phyloP scores from a whole-genome alignment of 805 yeast species.

The Starmerella sirachaensis region DNA sequence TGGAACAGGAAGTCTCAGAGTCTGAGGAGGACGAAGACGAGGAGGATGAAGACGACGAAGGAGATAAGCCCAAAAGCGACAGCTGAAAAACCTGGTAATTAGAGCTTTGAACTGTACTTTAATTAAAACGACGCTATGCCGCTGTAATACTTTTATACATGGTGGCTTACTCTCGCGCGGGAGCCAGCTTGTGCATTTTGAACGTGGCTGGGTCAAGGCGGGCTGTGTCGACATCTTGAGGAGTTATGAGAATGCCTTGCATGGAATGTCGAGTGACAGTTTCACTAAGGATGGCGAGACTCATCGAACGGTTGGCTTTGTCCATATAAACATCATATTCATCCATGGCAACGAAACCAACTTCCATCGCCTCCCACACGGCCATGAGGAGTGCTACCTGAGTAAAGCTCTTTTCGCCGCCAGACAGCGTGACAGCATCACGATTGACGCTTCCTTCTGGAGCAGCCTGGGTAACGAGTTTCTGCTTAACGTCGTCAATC shows the following conservation, averaged over 20 bases:
- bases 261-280: constrained; percentile 55
- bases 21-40: constrained; percentile 59
- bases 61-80: neutral
- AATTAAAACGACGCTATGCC: neutral
- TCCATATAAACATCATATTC: constrained; percentile 98
- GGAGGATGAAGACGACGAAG: constrained; percentile 37
- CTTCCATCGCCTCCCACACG: constrained; percentile 87
- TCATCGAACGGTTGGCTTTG: constrained; percentile 70
- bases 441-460: constrained; percentile 35
- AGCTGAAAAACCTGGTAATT: neutral
- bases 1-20: constrained; percentile 58
- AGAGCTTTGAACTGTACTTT: neutral
- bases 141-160: neutral
- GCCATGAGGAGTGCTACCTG: constrained; percentile 80
- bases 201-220: neutral
- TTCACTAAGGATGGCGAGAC: constrained; percentile 59
- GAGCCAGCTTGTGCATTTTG: constrained; percentile 6
- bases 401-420: constrained; percentile 92
- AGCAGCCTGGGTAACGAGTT: constrained; percentile 23
- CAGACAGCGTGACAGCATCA: constrained; percentile 74
- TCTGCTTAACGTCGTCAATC: constrained; percentile 39
- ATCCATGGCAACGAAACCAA: constrained; percentile 78
- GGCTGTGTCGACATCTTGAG: constrained; percentile 58
- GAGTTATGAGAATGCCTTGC: constrained; percentile 88
- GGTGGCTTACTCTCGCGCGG: constrained; percentile 8